Percentiles rank a stretch among this genome's conserved stretches.
These are phyloP conservation scores for Globisporangium alternatum DNA, from an alignment of 352 stramenopile species.

Conservation along the genomic window DNA sequence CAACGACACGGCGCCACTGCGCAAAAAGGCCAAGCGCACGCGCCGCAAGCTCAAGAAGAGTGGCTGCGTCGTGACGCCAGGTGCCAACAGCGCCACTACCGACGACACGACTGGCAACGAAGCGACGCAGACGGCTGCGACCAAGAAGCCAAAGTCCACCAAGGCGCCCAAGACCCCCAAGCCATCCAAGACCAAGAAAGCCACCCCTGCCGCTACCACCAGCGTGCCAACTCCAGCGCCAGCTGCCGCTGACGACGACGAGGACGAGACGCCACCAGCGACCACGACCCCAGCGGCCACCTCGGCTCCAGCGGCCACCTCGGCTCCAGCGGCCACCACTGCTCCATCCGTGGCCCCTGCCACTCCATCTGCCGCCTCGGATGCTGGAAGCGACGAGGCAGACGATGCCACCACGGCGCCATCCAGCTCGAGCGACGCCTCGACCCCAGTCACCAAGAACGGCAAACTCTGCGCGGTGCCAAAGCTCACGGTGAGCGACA, in stretches of 20 bases:
- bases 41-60: slow-evolving; percentile 13
- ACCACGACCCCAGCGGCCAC: slow-evolving; percentile 1
- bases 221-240: not conserved
- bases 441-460: slow-evolving; percentile 17
- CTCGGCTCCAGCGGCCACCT: slow-evolving; percentile 1
- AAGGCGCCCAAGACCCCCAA: slow-evolving; percentile 8
- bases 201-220: not conserved
- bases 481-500: slow-evolving; percentile 35
- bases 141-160: not conserved
- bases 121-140: not conserved
- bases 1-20: not conserved
- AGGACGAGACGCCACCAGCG: not conserved
- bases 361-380: not conserved
- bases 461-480: slow-evolving; percentile 42
- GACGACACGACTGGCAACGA: slow-evolving; percentile 2
- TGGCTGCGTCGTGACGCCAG: slow-evolving; percentile 10
- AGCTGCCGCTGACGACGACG: not conserved
- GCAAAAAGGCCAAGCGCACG: not conserved
- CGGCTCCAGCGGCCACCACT: slow-evolving; percentile 2
- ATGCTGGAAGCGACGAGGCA: not conserved
- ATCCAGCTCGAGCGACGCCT: slow-evolving; percentile 2
- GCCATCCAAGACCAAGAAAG: slow-evolving; percentile 1
- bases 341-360: not conserved
- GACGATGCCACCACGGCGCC: slow-evolving; percentile 6
- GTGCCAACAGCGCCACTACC: not conserved